Evolutionary conservation across 177 flowering plant species (phyloP).

Genomic region (Vitis hybrid): DNA sequence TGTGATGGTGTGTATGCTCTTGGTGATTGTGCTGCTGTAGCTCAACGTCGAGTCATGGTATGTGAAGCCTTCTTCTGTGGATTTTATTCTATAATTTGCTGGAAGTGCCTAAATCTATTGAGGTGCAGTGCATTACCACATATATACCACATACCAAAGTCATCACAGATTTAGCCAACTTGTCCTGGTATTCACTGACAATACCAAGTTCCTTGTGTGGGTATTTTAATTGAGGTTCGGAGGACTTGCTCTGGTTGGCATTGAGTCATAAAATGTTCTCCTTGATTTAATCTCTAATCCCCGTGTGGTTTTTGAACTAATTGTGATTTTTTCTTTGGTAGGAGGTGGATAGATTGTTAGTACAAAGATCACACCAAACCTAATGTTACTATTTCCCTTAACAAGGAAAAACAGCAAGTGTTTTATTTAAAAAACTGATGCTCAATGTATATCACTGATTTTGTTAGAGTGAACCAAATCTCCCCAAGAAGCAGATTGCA

Average conservation of each 20-base stretch:
- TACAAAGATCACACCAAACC: neutral
- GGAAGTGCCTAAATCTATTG: neutral
- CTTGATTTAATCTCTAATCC: neutral
- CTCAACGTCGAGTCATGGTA: slow-evolving; percentile 83
- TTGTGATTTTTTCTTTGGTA: neutral
- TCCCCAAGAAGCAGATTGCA: neutral
- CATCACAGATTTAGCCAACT: neutral
- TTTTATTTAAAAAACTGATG: neutral
- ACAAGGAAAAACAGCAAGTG: neutral
- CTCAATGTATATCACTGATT: neutral
- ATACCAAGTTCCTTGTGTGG: too few species aligned
- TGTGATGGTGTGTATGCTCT: slow-evolving; percentile 68
- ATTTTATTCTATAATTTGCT: slow-evolving; percentile 1
- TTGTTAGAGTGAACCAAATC: neutral
- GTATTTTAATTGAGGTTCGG: neutral
- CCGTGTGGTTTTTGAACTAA: neutral
- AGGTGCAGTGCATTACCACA: neutral
- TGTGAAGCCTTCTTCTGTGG: slow-evolving; percentile 11
- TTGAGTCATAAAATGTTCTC: neutral
- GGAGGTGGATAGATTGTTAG: neutral
- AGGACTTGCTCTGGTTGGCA: neutral
- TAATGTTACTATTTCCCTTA: neutral
- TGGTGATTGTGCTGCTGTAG: slow-evolving; percentile 90
- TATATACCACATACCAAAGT: neutral
- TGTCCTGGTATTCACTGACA: neutral